These are phyloP conservation scores for Seiridium unicorne DNA, from an alignment of 2,329 filamentous ascomycete species.

Conservation along the genomic window DNA sequence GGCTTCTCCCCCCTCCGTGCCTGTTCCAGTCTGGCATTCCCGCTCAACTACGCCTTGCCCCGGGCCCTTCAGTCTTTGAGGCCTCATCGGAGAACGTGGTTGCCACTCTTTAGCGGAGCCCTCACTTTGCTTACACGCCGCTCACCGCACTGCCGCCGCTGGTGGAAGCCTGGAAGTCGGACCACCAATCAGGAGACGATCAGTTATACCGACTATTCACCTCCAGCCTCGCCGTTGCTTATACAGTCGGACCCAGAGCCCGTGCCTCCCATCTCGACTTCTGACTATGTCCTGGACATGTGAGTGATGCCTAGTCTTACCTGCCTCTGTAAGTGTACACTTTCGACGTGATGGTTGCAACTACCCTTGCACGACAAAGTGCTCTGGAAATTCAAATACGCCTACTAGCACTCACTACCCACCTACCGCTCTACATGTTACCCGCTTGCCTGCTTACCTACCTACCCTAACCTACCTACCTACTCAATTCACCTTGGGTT, in stretches of 20 bases:
- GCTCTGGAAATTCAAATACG: neutral
- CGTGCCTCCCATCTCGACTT: neutral
- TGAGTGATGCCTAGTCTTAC: constrained; percentile 1
- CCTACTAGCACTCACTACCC: neutral
- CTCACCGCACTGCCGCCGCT: neutral
- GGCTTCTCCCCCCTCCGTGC: neutral
- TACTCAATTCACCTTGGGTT: neutral
- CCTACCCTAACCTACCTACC: neutral
- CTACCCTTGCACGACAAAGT: neutral
- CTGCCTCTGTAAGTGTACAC: neutral
- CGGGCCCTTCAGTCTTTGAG: too few species aligned
- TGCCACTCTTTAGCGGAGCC: neutral
- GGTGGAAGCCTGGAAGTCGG: neutral
- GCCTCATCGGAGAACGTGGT: neutral
- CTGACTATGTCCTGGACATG: neutral
- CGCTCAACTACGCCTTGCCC: too few species aligned
- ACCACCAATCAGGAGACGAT: neutral
- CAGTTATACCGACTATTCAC: neutral
- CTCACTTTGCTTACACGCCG: neutral
- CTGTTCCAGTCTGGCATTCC: neutral
- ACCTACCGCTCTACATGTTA: neutral
- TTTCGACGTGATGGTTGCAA: neutral
- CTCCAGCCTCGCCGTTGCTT: neutral
- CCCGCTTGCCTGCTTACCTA: neutral
- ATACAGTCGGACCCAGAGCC: neutral